These are phyloP conservation scores for Jaltomata sinuosa DNA, from an alignment of 257 asterid species.

Conservation along the genomic window DNA sequence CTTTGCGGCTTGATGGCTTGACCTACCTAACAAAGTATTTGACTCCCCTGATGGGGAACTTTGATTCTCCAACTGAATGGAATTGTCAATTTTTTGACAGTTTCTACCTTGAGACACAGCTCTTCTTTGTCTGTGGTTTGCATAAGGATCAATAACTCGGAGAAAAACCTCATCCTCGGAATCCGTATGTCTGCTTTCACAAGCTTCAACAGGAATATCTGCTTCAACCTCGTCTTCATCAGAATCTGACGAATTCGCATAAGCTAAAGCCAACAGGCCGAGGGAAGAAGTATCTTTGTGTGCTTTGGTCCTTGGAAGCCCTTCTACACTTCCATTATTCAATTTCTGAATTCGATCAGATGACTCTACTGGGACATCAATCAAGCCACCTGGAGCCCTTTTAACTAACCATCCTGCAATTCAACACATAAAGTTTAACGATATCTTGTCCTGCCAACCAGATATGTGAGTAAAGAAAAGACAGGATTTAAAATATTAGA, in stretches of 20 bases:
- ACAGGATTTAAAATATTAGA: not conserved
- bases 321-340: conserved; percentile 21
- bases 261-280: conserved; percentile 73
- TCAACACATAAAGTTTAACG: conserved; percentile 4
- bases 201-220: conserved; percentile 20
- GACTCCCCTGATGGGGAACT: conserved; percentile 27
- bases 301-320: conserved; percentile 25
- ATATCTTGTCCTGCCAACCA: not conserved
- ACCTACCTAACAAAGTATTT: conserved; percentile 22
- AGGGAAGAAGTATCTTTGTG: conserved; percentile 62
- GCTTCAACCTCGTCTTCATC: conserved; percentile 58
- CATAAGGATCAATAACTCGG: conserved; percentile 17
- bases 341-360: conserved; percentile 25
- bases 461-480: not conserved
- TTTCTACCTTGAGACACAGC: conserved; percentile 12
- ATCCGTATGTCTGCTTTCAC: conserved; percentile 17
- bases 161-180: conserved; percentile 19
- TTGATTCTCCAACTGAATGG: conserved; percentile 19
- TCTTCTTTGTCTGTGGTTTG: conserved; percentile 14
- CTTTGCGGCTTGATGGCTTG: conserved; percentile 30
- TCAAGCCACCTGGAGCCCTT: conserved; percentile 28
- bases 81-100: conserved; percentile 21
- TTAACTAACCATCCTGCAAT: conserved; percentile 30
- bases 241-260: conserved; percentile 77
- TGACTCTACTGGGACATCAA: conserved; percentile 29